These are phyloP conservation scores for Colletotrichum sp. DNA, from an alignment of 2,329 filamentous ascomycete genomes.

Conservation along the genomic window DNA sequence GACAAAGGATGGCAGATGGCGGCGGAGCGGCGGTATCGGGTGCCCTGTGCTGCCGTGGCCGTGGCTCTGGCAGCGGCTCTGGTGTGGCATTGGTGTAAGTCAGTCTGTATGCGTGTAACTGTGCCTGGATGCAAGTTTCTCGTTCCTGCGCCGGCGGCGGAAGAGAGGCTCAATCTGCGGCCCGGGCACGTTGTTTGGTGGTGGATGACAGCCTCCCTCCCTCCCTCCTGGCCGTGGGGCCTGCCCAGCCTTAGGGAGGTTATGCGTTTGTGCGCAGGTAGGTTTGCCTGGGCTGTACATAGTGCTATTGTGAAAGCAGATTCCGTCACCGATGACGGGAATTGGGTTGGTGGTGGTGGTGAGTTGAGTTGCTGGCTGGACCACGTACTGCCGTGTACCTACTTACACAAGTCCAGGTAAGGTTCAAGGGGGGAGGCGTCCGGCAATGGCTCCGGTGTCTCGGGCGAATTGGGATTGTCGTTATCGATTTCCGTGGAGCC, in stretches of 20 bases:
- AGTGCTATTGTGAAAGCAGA: background rate
- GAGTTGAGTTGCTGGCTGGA: background rate
- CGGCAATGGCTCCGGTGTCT: slow-evolving; percentile 4
- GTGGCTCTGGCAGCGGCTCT: background rate
- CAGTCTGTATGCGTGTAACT: background rate
- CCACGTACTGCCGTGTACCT: background rate
- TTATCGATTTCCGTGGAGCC: background rate
- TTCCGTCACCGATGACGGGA: background rate
- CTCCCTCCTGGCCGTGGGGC: background rate
- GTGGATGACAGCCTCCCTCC: slow-evolving; percentile 4
- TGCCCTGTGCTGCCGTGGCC: background rate
- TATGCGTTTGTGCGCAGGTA: background rate
- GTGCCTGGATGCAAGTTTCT: slow-evolving; percentile 2
- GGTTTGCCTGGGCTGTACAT: background rate
- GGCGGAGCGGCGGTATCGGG: background rate
- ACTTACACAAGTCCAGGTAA: background rate
- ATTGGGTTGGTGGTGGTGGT: background rate
- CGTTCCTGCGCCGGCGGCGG: slow-evolving; percentile 14
- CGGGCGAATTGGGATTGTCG: background rate
- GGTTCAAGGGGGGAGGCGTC: background rate
- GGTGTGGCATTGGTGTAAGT: background rate
- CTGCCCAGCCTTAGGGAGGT: background rate
- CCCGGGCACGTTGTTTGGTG: slow-evolving; percentile 19
- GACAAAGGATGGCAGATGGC: slow-evolving; percentile 7
- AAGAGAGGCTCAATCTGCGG: slow-evolving; percentile 11